Percentiles rank a stretch among this genome's conserved stretches.
These are phyloP conservation scores for Phytophthora citricola DNA, from an alignment of 352 stramenopile genomes.

Conservation along the genomic window DNA sequence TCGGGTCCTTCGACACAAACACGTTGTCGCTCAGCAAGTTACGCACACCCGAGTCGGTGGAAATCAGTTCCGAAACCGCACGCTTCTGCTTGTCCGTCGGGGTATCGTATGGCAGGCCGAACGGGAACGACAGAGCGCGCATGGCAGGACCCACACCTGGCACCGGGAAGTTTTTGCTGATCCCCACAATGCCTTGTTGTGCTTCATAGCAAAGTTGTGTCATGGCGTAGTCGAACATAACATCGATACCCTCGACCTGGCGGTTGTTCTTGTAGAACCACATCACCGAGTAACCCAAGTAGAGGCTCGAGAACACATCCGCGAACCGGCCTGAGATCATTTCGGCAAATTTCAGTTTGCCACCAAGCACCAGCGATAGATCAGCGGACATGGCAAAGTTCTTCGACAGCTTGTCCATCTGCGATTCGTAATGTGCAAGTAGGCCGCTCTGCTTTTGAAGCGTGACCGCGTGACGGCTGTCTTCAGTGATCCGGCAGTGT, in stretches of 20 bases:
- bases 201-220: constrained; percentile 95
- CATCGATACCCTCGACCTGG: constrained; percentile 94
- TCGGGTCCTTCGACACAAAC: constrained; percentile 75
- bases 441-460: constrained; percentile 90
- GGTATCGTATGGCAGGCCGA: constrained; percentile 92
- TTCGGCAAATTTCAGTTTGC: constrained; percentile 98
- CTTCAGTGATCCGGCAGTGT: constrained; percentile 91
- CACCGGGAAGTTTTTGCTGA: constrained; percentile 97
- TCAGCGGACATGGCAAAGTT: constrained; percentile 98
- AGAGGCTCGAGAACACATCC: constrained; percentile 97
- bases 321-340: constrained; percentile 97
- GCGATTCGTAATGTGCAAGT: constrained; percentile 96
- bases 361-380: constrained; percentile 96
- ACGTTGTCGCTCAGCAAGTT: constrained; percentile 74
- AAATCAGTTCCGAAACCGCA: constrained; percentile 76
- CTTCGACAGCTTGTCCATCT: constrained; percentile 95
- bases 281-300: constrained; percentile 97
- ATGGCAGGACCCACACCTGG: constrained; percentile 93
- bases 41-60: constrained; percentile 75
- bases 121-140: constrained; percentile 95
- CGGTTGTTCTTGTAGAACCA: constrained; percentile 97
- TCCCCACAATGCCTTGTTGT: constrained; percentile 95
- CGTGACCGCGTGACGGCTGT: constrained; percentile 91
- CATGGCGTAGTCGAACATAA: constrained; percentile 98
- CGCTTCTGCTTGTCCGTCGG: constrained; percentile 90